phyloP scores from a whole-genome alignment of 2,329 filamentous ascomycete genomes.

The Fusarium graminum region DNA sequence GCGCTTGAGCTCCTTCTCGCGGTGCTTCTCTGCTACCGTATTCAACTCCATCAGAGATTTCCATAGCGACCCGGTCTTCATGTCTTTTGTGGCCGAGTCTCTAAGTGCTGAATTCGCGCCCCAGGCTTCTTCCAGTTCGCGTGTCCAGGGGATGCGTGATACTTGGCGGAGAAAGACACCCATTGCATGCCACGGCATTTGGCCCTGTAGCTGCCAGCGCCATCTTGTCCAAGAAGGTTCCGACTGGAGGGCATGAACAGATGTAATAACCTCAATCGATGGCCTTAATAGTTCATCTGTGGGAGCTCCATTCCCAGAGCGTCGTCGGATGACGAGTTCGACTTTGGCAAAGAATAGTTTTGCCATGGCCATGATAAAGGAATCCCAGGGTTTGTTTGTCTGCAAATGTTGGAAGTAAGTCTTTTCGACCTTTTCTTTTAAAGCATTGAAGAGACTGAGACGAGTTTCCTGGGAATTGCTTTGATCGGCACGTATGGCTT shows the following conservation, averaged over 20 bases:
- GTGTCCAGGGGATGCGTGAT: conserved; percentile 39
- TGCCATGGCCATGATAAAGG: conserved; percentile 41
- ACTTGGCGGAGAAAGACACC: conserved; percentile 43
- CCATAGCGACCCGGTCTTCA: conserved; percentile 36
- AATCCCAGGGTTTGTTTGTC: conserved; percentile 20
- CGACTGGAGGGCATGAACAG: conserved; percentile 39
- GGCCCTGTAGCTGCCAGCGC: conserved; percentile 51
- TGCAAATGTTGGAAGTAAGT: conserved; percentile 29
- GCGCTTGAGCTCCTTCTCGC: conserved; percentile 22
- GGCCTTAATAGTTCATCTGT: conserved; percentile 9
- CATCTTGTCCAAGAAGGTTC: conserved; percentile 44
- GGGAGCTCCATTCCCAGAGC: background rate
- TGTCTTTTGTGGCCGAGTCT: conserved; percentile 7
- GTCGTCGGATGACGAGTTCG: conserved; percentile 41
- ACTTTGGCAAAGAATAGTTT: conserved; percentile 49
- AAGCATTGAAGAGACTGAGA: conserved; percentile 23
- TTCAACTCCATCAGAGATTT: conserved; percentile 29
- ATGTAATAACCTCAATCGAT: conserved; percentile 40
- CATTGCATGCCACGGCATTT: conserved; percentile 49
- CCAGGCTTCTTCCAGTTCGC: conserved; percentile 45
- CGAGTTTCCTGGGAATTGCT: conserved; percentile 19
- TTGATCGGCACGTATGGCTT: conserved; percentile 24
- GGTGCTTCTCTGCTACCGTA: conserved; percentile 20
- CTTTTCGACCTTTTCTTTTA: conserved; percentile 27
- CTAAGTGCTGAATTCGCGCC: conserved; percentile 21